These are phyloP conservation scores for Dunaliella primolecta DNA, from an alignment of 139 green algal species.

Conservation along the genomic window DNA sequence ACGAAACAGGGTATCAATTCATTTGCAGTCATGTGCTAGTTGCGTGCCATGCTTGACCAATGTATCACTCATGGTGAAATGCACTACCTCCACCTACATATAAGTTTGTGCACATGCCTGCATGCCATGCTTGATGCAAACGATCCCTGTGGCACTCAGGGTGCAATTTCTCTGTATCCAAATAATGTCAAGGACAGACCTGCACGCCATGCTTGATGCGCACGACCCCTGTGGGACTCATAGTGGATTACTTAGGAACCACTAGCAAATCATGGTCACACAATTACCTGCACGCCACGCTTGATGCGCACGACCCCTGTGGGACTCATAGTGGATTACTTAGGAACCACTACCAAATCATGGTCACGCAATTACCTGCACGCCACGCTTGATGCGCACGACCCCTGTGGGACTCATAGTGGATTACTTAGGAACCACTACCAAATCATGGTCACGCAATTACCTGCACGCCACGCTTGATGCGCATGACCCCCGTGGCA, in stretches of 20 bases:
- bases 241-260: conserved; percentile 67
- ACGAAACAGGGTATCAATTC: too few species aligned
- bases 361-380: conserved; percentile 40
- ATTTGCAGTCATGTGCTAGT: too few species aligned
- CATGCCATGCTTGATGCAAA: conserved; percentile 57
- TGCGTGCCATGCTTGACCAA: too few species aligned
- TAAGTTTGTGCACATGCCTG: conserved; percentile 39
- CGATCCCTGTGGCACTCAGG: conserved; percentile 68
- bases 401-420: conserved; percentile 71
- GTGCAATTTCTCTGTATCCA: conserved; percentile 69
- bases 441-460: too few species aligned
- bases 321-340: conserved; percentile 77
- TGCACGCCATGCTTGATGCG: conserved; percentile 53
- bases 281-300: too few species aligned
- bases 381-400: conserved; percentile 58
- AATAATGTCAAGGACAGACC: too few species aligned
- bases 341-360: conserved; percentile 31
- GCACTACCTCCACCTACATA: too few species aligned
- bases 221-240: conserved; percentile 72
- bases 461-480: conserved; percentile 54
- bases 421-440: conserved; percentile 64
- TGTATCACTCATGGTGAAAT: too few species aligned
- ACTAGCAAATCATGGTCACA: too few species aligned
- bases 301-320: conserved; percentile 70
- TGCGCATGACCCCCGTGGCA: conserved; percentile 69